Percentiles rank a stretch among this genome's conserved stretches.
phyloP scores from a whole-genome alignment of 169 alveolate genomes.

The Plasmodium falciparum region DNA sequence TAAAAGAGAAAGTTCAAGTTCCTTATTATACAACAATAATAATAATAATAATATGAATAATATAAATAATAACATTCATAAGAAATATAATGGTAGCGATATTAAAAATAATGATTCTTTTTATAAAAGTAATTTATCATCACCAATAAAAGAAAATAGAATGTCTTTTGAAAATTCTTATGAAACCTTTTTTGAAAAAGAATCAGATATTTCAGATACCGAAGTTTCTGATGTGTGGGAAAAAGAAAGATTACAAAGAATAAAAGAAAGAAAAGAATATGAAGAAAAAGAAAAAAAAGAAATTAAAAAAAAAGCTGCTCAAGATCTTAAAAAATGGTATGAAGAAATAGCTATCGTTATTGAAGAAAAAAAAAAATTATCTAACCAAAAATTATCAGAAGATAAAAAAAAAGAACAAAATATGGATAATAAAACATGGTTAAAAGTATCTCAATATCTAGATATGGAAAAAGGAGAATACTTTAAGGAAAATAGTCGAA shows the following conservation, averaged over 20 bases:
- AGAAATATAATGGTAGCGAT: not conserved
- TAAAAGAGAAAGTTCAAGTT: slow-evolving; percentile 30
- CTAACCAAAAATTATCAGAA: slow-evolving; percentile 49
- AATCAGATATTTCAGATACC: slow-evolving; percentile 69
- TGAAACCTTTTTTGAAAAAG: slow-evolving; percentile 69
- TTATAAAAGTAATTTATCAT: slow-evolving; percentile 10
- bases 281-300: slow-evolving; percentile 64
- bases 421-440: slow-evolving; percentile 59
- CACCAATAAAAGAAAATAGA: slow-evolving; percentile 24
- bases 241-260: slow-evolving; percentile 56
- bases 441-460: slow-evolving; percentile 49
- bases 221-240: slow-evolving; percentile 58
- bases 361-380: slow-evolving; percentile 60
- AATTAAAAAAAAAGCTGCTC: slow-evolving; percentile 71
- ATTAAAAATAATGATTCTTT: slow-evolving; percentile 8
- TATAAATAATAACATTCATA: slow-evolving; percentile 3
- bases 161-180: slow-evolving; percentile 65
- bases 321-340: slow-evolving; percentile 69
- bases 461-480: slow-evolving; percentile 66
- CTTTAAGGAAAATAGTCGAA: slow-evolving; percentile 65
- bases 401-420: slow-evolving; percentile 70
- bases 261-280: slow-evolving; percentile 67
- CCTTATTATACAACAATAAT: not conserved
- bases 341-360: slow-evolving; percentile 66
- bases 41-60: too few species aligned